Evolutionary conservation across 306 rosid species (phyloP).

Genomic region (Casuarina equisetifolia): DNA sequence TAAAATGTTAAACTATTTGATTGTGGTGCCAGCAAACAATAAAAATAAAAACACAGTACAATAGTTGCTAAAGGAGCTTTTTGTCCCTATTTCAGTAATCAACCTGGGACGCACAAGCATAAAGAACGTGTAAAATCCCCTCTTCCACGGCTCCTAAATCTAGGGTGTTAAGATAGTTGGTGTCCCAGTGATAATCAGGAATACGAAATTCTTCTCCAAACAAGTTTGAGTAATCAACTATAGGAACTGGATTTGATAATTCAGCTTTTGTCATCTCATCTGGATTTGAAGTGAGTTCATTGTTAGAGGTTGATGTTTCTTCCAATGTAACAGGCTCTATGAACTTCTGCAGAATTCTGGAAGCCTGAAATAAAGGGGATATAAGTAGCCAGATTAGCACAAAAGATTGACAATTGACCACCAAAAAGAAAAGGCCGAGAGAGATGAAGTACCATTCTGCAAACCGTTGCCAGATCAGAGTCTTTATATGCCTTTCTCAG

Average conservation of each 20-base stretch:
- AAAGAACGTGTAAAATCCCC: slow-evolving; percentile 84
- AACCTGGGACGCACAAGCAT: slow-evolving; percentile 95
- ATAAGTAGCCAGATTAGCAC: slow-evolving; percentile 20
- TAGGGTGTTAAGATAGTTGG: slow-evolving; percentile 68
- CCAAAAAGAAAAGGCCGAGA: slow-evolving; percentile 11
- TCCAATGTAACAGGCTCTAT: slow-evolving; percentile 53
- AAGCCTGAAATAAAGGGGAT: slow-evolving; percentile 58
- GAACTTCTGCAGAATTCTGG: slow-evolving; percentile 77
- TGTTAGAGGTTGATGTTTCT: slow-evolving; percentile 50
- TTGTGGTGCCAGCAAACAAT: slow-evolving; percentile 1
- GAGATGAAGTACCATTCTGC: slow-evolving; percentile 67
- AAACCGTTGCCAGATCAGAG: slow-evolving; percentile 72
- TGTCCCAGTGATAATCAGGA: slow-evolving; percentile 75
- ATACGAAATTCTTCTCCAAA: slow-evolving; percentile 82
- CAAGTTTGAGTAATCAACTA: slow-evolving; percentile 69
- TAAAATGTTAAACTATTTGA: slow-evolving; percentile 36
- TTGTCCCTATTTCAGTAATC: slow-evolving; percentile 32
- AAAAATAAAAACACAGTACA: slow-evolving; percentile 18
- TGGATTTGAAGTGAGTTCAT: slow-evolving; percentile 42
- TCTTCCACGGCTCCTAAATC: slow-evolving; percentile 89
- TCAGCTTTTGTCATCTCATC: slow-evolving; percentile 59
- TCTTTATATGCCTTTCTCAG: slow-evolving; percentile 87
- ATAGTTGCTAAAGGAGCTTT: slow-evolving; percentile 13
- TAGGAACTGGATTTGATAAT: slow-evolving; percentile 43
- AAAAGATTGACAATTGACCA: slow-evolving; percentile 18